A percentile compares a stretch with the other conserved stretches of the same genome.
Evolutionary conservation across 2,329 filamentous ascomycete species (phyloP).

Genomic region (Fusarium stilboides): DNA sequence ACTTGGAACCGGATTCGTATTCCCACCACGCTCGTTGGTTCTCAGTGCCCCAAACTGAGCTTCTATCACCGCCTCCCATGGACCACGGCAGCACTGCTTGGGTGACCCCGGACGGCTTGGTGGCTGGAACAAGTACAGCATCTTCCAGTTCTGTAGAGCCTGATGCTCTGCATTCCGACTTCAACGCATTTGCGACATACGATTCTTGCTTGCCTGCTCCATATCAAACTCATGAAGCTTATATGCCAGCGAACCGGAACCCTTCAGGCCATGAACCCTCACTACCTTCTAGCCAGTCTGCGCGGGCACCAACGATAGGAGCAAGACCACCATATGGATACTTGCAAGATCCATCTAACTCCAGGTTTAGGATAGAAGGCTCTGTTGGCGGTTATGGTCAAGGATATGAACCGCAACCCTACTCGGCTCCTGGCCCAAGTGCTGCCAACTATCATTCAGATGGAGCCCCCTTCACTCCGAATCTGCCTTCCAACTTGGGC

Average conservation of each 20-base stretch:
- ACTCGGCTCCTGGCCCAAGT: conserved; percentile 38
- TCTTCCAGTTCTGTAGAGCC: conserved; percentile 60
- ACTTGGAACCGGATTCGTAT: conserved; percentile 58
- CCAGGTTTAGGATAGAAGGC: conserved; percentile 42
- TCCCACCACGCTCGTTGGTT: conserved; percentile 58
- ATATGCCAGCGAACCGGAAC: conserved; percentile 56
- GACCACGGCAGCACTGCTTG: conserved; percentile 59
- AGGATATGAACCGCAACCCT: conserved; percentile 42
- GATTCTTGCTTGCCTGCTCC: conserved; percentile 58
- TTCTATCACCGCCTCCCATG: conserved; percentile 55
- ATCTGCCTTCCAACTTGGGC: conserved; percentile 36
- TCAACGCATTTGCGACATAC: conserved; percentile 67
- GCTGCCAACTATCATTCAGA: conserved; percentile 43
- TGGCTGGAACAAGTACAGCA: conserved; percentile 51
- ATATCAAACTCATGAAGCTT: conserved; percentile 63
- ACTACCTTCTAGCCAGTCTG: conserved; percentile 39
- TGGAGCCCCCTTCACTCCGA: conserved; percentile 39
- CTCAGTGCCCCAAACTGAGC: conserved; percentile 34
- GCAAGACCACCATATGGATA: conserved; percentile 45
- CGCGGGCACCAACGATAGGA: conserved; percentile 35
- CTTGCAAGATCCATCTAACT: conserved; percentile 40
- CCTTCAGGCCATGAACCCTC: conserved; percentile 40
- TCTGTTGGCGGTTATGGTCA: conserved; percentile 39
- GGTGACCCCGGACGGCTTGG: conserved; percentile 59
- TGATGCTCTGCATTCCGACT: conserved; percentile 65